Conservation (phyloP, 2,329 filamentous ascomycete genomes). For the Paraphaeosphaeria sporulosa region DNA sequence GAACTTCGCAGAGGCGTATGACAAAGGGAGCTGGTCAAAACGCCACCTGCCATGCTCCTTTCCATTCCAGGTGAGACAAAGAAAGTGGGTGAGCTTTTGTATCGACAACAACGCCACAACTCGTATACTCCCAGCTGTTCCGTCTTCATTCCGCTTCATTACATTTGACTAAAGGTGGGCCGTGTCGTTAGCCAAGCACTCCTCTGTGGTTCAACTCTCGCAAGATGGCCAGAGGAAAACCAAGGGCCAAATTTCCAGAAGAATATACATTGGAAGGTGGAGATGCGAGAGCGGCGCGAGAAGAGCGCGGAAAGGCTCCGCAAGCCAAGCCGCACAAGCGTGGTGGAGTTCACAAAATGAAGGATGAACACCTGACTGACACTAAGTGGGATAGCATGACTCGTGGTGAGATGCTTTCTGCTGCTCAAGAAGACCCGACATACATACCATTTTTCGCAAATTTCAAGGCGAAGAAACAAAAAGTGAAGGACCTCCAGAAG, state of each 20-base stretch:
- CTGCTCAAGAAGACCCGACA: slow-evolving; percentile 10
- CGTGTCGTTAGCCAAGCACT: background rate
- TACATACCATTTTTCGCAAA: slow-evolving; percentile 5
- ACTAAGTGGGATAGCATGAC: slow-evolving; percentile 39
- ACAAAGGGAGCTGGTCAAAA: slow-evolving; percentile 5
- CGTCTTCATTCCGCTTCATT: background rate
- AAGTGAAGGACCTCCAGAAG: slow-evolving; percentile 8
- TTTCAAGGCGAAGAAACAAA: background rate
- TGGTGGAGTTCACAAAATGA: slow-evolving; percentile 41
- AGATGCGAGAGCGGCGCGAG: background rate
- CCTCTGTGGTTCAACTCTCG: background rate
- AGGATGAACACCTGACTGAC: slow-evolving; percentile 34
- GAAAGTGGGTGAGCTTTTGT: background rate
- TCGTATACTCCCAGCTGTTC: background rate
- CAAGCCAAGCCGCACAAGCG: slow-evolving; percentile 31
- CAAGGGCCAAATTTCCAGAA: slow-evolving; percentile 17
- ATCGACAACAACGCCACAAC: background rate
- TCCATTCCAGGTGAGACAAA: slow-evolving; percentile 15
- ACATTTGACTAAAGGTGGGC: background rate
- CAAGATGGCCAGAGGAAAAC: slow-evolving; percentile 30
- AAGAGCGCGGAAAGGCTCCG: slow-evolving; percentile 16
- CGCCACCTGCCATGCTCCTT: background rate
- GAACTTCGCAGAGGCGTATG: background rate
- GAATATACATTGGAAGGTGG: slow-evolving; percentile 15
- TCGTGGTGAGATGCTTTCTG: slow-evolving; percentile 29